Evolutionary conservation across 2,329 filamentous ascomycete genomes (phyloP), one percentile per base, ranked within the genome.

Genomic region (Aspergillus caelatus): DNA sequence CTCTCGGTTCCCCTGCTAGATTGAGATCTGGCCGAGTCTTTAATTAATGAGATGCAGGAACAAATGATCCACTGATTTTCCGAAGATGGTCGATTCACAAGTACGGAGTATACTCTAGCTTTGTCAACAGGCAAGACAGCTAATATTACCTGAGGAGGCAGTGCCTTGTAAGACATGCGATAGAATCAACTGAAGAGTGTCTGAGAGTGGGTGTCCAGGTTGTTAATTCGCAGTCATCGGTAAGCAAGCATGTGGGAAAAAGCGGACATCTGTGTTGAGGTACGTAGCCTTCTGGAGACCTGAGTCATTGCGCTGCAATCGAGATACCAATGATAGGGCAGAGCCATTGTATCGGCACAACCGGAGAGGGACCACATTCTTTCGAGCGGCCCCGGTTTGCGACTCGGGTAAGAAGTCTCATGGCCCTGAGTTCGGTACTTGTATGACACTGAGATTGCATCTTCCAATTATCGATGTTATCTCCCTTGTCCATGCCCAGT

Each of bases 31-130:
- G 62, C 53, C 57, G 62, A 62, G 60, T 58, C 61, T 54, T 46
- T 56, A 32, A 55, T 55, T 48, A 59, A 62, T 64, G 45, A 60
- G 62, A 66, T 56, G 62, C 65, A 67, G 63, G 63, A 67, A 67
- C 63, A 61, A 14, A 39, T 30, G 55, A 59, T 62, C 62, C 41
- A 59, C 62, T 52, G 52, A 61, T 61, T 56, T 54, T 61, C 34
- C 32, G 30, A 21, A 48, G 34, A 55, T 39, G 30, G 48, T 48
- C 21, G 19, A 26, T n/a, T 41, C 32, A 28, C 50, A 60, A 48
- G 34, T 26, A 26, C 26, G 26, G 26, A 26, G 26, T n/a, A 34
- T 16, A 39, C 32, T 26, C 32, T 11, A 41, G 32, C 30, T 11
- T 23, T 39, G 7, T 55, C 52, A 11, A 36, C 52, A 55, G 52